Base-by-base conservation (phyloP, 1,284 basidiomycete species). In the Puccinia polysora region DNA sequence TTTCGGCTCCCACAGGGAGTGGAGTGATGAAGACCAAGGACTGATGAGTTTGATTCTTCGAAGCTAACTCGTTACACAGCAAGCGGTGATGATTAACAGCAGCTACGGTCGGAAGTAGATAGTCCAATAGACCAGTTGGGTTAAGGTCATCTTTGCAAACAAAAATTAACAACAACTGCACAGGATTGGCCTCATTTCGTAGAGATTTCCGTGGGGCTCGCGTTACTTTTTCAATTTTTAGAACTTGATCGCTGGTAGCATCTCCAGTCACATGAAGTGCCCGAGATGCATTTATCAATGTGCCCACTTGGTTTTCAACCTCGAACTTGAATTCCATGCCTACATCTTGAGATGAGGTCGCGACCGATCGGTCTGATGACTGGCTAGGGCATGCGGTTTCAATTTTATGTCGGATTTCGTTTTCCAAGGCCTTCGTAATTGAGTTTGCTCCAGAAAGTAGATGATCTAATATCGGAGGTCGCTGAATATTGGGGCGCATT, bases 131-230 rank as follows among this genome's bases (percentile, higher is more conserved):
- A 34, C 58, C 49, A 25, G 30, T 15, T 38, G 68, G 68, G 30
- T 70, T 70, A 8, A 70, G 28, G 30, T 70, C 68, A 6, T 49
- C 56, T 36, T 36, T 60, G 50, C 68, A 70, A 23, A 70, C 68
- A 43, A 70, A 70, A 38, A 70, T 62, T 28, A 50, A 43, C 32
- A 20, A 20, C 5, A 8, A 4, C 25, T 25, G n/a, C 20, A 3
- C 20, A 28, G 36, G n/a, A 15, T 28, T 23, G 18, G 23, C 28
- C n/a, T 14, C n/a, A 43, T 43, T 43, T 43, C 18, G 40, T 8
- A 8, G 40, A 8, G 18, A 18, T 43, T 43, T 43, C 40, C n/a
- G n/a, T 40, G 36, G n/a, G 1, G 15, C 58, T 2, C 18, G 10
- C 2, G 18, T 18, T 60, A 20, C 36, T 10, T 60, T 34, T 20